These are phyloP conservation scores for Cladophialophora bantiana DNA, from an alignment of 2,329 filamentous ascomycete genomes.

Conservation along the genomic window DNA sequence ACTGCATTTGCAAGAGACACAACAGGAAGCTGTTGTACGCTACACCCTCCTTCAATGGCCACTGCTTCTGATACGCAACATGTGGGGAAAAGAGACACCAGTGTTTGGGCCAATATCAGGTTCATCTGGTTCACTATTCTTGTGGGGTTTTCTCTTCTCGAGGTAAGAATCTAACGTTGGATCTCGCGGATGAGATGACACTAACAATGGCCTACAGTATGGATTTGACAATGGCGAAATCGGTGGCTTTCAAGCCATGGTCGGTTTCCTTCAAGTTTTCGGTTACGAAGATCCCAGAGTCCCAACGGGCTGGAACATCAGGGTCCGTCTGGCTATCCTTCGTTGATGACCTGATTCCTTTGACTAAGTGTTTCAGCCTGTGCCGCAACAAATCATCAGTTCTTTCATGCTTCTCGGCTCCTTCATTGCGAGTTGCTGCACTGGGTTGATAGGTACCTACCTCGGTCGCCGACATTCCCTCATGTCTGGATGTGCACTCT, in stretches of 20 bases:
- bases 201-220: slow-evolving; percentile 29
- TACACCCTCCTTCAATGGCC: background rate
- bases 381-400: slow-evolving; percentile 50
- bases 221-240: slow-evolving; percentile 42
- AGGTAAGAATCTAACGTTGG: background rate
- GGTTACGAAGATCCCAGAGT: slow-evolving; percentile 35
- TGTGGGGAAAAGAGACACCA: background rate
- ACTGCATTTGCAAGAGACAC: background rate
- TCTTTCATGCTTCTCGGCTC: slow-evolving; percentile 54
- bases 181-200: background rate
- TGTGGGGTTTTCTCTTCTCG: background rate
- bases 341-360: background rate
- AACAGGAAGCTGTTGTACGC: background rate
- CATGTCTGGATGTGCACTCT: slow-evolving; percentile 57
- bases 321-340: slow-evolving; percentile 33
- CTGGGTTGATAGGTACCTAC: slow-evolving; percentile 7
- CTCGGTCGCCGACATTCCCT: slow-evolving; percentile 55
- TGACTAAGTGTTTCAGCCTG: slow-evolving; percentile 44
- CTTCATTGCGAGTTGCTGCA: slow-evolving; percentile 47
- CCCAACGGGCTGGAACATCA: slow-evolving; percentile 37
- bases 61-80: background rate
- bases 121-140: background rate
- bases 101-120: background rate
- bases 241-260: slow-evolving; percentile 43
- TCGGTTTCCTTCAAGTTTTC: slow-evolving; percentile 41